A percentile compares a stretch with the other conserved stretches of the same genome.
Evolutionary conservation across 2,329 filamentous ascomycete species (phyloP).

Genomic region (Blastomyces parvus): DNA sequence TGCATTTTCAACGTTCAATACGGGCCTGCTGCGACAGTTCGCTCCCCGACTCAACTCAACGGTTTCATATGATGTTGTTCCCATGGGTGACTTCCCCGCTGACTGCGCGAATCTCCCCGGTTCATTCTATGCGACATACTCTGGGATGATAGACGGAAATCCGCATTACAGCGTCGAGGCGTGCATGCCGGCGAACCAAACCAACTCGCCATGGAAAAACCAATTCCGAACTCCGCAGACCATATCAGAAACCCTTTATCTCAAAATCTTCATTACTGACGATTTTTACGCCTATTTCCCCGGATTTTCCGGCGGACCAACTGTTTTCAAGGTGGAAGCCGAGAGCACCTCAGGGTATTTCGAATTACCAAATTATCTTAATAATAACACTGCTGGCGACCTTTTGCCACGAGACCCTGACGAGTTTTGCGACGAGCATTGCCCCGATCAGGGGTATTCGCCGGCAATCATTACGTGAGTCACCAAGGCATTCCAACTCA

Average conservation of each 20-base stretch:
- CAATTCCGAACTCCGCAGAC: background rate
- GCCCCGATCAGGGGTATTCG: background rate
- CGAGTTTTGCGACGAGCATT: background rate
- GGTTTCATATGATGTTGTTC: background rate
- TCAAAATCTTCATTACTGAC: background rate
- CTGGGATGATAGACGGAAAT: background rate
- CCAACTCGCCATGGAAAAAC: background rate
- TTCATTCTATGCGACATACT: conserved; percentile 2
- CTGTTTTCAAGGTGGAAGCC: conserved; percentile 16
- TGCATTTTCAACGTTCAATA: background rate
- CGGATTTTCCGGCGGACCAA: background rate
- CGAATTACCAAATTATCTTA: conserved; percentile 7
- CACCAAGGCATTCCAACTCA: background rate
- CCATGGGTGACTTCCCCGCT: background rate
- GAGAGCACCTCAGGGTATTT: conserved; percentile 15
- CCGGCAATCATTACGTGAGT: background rate
- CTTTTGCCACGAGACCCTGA: background rate
- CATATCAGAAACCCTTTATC: conserved; percentile 2
- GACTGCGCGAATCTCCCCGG: background rate
- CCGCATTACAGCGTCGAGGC: background rate
- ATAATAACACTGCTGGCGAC: conserved; percentile 1
- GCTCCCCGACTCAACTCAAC: conserved; percentile 1
- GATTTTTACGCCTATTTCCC: background rate
- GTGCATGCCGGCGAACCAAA: conserved; percentile 1
- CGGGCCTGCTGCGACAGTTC: background rate